These are phyloP conservation scores for Melaleuca alternifolia DNA, from an alignment of 345 rosid genomes.

Conservation along the genomic window DNA sequence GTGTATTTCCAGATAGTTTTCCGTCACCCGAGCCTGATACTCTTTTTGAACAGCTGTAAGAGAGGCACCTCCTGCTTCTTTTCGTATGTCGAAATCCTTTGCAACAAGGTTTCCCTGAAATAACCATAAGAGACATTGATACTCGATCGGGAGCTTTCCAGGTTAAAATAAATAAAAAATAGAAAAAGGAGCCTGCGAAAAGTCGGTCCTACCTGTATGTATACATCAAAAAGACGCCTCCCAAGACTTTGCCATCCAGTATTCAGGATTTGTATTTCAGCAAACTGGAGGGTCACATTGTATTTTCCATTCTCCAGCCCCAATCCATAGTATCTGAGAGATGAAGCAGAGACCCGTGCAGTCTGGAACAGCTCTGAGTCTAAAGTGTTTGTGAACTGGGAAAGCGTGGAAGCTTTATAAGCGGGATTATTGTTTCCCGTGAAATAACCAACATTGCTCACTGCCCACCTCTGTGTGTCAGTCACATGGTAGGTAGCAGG, in stretches of 20 bases:
- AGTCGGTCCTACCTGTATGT: constrained; percentile 27
- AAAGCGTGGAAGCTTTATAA: constrained; percentile 10
- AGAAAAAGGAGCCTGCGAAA: neutral
- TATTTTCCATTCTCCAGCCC: constrained; percentile 83
- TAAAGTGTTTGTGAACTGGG: constrained; percentile 25
- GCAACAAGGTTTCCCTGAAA: constrained; percentile 35
- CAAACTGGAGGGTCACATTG: constrained; percentile 37
- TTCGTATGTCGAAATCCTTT: constrained; percentile 39
- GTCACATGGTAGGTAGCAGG: constrained; percentile 47
- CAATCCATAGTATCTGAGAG: constrained; percentile 67
- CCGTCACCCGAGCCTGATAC: constrained; percentile 6
- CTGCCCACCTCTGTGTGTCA: constrained; percentile 28
- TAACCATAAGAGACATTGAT: neutral
- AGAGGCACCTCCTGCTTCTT: constrained; percentile 18
- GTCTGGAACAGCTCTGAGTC: constrained; percentile 38
- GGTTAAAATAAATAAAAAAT: neutral
- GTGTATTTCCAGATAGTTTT: constrained; percentile 28
- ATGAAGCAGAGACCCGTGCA: constrained; percentile 56
- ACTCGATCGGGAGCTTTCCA: neutral
- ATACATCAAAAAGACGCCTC: constrained; percentile 41
- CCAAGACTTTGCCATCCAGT: constrained; percentile 32
- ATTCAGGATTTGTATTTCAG: constrained; percentile 18
- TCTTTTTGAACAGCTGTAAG: constrained; percentile 10
- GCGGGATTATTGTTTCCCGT: constrained; percentile 13
- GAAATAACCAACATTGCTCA: constrained; percentile 33